phyloP scores from a whole-genome alignment of 805 yeast species.

The Cyberlindnera amylophila region DNA sequence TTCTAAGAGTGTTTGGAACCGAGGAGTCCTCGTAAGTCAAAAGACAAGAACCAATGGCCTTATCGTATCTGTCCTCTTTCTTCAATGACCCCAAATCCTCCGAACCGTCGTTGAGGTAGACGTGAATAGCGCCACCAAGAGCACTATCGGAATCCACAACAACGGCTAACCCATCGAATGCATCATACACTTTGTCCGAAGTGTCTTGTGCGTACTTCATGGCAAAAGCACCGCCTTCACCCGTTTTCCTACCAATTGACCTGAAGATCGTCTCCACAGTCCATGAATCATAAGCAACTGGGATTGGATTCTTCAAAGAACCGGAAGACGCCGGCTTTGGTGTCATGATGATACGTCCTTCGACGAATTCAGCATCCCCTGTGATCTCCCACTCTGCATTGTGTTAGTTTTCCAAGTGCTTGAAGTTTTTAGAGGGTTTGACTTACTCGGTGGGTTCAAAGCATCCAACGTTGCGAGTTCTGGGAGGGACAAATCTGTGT shows the following conservation, averaged over 20 bases:
- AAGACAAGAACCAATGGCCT: slow-evolving; percentile 52
- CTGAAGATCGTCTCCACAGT: slow-evolving; percentile 62
- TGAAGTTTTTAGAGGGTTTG: too few species aligned
- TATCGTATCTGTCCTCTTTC: slow-evolving; percentile 26
- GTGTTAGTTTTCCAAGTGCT: too few species aligned
- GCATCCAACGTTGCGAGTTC: slow-evolving; percentile 33
- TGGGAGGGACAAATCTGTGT: slow-evolving; percentile 35
- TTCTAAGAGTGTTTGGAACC: slow-evolving; percentile 66
- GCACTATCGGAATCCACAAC: slow-evolving; percentile 48
- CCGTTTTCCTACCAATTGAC: slow-evolving; percentile 49
- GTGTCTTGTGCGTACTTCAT: slow-evolving; percentile 30
- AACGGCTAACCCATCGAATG: slow-evolving; percentile 62
- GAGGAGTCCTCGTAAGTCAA: slow-evolving; percentile 60
- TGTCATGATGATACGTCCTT: slow-evolving; percentile 53
- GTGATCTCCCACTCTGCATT: slow-evolving; percentile 36
- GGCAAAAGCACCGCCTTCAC: slow-evolving; percentile 53
- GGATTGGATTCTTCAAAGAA: slow-evolving; percentile 41
- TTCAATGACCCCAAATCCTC: slow-evolving; percentile 27
- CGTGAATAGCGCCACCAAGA: slow-evolving; percentile 50
- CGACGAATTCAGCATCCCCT: slow-evolving; percentile 39
- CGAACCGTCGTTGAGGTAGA: slow-evolving; percentile 58
- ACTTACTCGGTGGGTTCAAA: slow-evolving; percentile 21
- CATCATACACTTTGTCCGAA: slow-evolving; percentile 47
- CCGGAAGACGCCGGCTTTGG: slow-evolving; percentile 40
- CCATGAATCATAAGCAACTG: slow-evolving; percentile 36